phyloP scores from a whole-genome alignment of 164 flowering plant genomes.

The Magnolia changhungtana region DNA sequence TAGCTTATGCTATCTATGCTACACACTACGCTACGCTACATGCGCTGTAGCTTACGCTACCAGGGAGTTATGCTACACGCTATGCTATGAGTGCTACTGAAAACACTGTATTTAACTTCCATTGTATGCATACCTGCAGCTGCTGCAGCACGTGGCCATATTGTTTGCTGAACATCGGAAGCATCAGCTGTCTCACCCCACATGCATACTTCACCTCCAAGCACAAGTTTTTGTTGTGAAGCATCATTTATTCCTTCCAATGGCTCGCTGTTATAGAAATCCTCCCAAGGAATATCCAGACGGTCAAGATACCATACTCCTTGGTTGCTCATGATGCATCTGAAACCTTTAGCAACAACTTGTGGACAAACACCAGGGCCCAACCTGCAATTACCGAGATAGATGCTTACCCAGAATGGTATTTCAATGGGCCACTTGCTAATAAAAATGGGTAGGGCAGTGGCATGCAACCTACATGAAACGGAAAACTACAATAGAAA shows the following conservation, averaged over 20 bases:
- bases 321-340: conserved; percentile 88
- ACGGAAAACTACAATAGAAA: background rate
- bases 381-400: conserved; percentile 47
- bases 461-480: background rate
- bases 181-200: conserved; percentile 93
- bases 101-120: too few species aligned
- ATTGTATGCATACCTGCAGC: conserved; percentile 69
- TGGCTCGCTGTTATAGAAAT: conserved; percentile 71
- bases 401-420: background rate
- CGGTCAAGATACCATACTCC: conserved; percentile 96
- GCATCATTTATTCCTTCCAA: conserved; percentile 62
- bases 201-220: conserved; percentile 99
- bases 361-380: conserved; percentile 83
- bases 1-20: too few species aligned
- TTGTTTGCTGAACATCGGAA: conserved; percentile 81
- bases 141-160: conserved; percentile 99
- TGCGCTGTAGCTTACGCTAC: too few species aligned
- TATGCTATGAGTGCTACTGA: too few species aligned
- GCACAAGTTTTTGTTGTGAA: conserved; percentile 60
- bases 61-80: too few species aligned
- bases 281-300: conserved; percentile 78
- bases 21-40: too few species aligned
- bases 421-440: background rate
- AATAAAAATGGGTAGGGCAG: background rate
- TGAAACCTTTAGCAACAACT: conserved; percentile 84